These are phyloP conservation scores for Thraustotheca clavata DNA, from an alignment of 352 stramenopile species.

Conservation along the genomic window DNA sequence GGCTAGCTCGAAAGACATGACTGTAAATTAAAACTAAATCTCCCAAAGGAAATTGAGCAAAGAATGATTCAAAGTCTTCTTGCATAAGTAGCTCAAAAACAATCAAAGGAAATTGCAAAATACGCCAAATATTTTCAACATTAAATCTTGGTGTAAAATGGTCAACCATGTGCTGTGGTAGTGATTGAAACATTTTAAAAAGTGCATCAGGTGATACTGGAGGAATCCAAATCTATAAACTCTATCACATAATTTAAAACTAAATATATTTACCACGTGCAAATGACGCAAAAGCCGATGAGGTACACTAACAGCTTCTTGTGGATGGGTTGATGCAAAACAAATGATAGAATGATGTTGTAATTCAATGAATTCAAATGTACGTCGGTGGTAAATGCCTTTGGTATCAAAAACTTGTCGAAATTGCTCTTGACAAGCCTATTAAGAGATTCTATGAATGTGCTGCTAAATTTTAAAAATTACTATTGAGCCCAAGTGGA, in stretches of 20 bases:
- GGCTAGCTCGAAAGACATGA: background rate
- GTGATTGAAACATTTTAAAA: conserved; percentile 1
- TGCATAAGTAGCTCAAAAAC: background rate
- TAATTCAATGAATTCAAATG: conserved; percentile 11
- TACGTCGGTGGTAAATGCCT: conserved; percentile 22
- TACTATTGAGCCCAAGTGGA: conserved; percentile 10
- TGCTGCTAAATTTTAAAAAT: background rate
- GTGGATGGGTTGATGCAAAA: background rate
- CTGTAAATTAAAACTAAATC: conserved; percentile 10
- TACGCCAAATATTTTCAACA: background rate
- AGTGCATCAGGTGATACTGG: background rate
- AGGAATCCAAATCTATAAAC: conserved; percentile 2
- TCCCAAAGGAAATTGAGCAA: conserved; percentile 10
- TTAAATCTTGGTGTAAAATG: background rate
- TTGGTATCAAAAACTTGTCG: conserved; percentile 49
- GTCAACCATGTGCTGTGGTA: background rate
- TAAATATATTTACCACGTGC: conserved; percentile 30
- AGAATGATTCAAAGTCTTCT: background rate
- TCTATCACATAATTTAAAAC: background rate
- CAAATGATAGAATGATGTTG: background rate
- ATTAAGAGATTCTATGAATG: background rate
- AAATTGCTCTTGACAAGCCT: conserved; percentile 41
- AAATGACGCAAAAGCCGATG: conserved; percentile 55
- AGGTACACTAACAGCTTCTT: conserved; percentile 17
- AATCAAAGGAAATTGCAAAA: conserved; percentile 2